Evolutionary conservation across 176 grass and related monocot genomes (phyloP).

Genomic region (Bromus sterilis): DNA sequence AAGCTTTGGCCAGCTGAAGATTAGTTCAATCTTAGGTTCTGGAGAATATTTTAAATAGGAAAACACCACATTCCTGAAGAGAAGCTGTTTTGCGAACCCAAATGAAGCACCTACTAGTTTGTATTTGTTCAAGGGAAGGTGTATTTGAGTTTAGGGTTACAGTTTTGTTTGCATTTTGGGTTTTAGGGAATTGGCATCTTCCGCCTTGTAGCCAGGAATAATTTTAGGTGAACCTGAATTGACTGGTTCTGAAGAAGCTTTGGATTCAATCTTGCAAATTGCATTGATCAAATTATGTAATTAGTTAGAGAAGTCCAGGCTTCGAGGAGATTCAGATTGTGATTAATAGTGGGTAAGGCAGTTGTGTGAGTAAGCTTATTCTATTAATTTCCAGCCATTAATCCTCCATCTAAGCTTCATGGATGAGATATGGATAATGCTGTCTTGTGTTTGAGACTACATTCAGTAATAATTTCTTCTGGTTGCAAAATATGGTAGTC

Average conservation of each 20-base stretch:
- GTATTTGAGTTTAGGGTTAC: not conserved
- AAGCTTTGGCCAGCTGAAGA: not conserved
- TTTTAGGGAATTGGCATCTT: not conserved
- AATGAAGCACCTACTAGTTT: not conserved
- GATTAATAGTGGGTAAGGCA: not conserved
- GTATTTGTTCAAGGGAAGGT: not conserved
- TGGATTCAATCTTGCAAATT: not conserved
- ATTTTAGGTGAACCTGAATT: not conserved
- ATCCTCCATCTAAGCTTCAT: not conserved
- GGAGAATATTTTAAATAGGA: not conserved
- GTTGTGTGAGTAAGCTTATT: not conserved
- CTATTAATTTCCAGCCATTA: not conserved
- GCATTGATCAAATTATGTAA: constrained; percentile 1
- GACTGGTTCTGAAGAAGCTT: not conserved
- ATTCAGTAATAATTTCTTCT: not conserved
- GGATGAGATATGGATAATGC: not conserved
- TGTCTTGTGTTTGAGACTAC: not conserved
- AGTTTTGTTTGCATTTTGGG: not conserved
- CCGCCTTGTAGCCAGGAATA: not conserved
- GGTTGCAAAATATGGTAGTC: not conserved
- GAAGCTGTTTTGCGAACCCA: not conserved
- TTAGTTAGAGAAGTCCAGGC: not conserved
- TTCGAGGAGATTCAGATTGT: not conserved
- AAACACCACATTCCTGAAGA: not conserved
- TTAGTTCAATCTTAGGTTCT: not conserved